Evolutionary conservation across 257 asterid genomes (phyloP).

Genomic region (Handroanthus guayacan): DNA sequence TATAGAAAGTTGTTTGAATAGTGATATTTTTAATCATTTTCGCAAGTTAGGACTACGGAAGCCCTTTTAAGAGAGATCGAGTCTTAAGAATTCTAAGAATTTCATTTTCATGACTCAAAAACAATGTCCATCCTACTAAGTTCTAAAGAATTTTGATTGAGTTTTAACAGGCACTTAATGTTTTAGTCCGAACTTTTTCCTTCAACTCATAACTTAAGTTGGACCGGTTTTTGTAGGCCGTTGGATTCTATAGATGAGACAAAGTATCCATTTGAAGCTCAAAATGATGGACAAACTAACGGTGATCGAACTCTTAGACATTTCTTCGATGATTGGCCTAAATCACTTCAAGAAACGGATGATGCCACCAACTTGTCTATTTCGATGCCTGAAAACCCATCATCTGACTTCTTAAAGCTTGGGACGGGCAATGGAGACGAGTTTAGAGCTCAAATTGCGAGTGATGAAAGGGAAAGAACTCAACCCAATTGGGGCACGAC

Average conservation of each 20-base stretch:
- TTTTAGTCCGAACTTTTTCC: neutral
- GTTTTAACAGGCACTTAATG: too few relatives aligned
- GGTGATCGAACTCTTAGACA: slow-evolving; percentile 65
- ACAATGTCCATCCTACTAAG: neutral
- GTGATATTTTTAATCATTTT: too few relatives aligned
- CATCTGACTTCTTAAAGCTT: slow-evolving; percentile 73
- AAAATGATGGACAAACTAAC: slow-evolving; percentile 39
- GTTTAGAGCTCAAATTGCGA: slow-evolving; percentile 13
- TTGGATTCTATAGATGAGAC: slow-evolving; percentile 45
- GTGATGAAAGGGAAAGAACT: slow-evolving; percentile 38
- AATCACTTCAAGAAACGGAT: slow-evolving; percentile 49
- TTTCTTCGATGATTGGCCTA: slow-evolving; percentile 90
- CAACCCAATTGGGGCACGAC: slow-evolving; percentile 47
- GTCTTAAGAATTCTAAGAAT: too few relatives aligned
- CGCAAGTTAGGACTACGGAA: too few relatives aligned
- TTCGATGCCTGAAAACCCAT: slow-evolving; percentile 50
- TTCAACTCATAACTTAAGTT: neutral
- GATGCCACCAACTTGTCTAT: slow-evolving; percentile 65
- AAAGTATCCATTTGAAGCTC: slow-evolving; percentile 43
- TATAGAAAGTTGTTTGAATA: too few relatives aligned
- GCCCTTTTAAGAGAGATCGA: neutral
- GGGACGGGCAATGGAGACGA: slow-evolving; percentile 55
- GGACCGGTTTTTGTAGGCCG: slow-evolving; percentile 46
- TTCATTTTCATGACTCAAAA: too few relatives aligned
- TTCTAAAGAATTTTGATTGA: too few relatives aligned